A percentile compares a stretch with the other conserved stretches of the same genome.
phyloP scores from a whole-genome alignment of 2,329 filamentous ascomycete genomes.

The Chrysosporium keratinophilum region DNA sequence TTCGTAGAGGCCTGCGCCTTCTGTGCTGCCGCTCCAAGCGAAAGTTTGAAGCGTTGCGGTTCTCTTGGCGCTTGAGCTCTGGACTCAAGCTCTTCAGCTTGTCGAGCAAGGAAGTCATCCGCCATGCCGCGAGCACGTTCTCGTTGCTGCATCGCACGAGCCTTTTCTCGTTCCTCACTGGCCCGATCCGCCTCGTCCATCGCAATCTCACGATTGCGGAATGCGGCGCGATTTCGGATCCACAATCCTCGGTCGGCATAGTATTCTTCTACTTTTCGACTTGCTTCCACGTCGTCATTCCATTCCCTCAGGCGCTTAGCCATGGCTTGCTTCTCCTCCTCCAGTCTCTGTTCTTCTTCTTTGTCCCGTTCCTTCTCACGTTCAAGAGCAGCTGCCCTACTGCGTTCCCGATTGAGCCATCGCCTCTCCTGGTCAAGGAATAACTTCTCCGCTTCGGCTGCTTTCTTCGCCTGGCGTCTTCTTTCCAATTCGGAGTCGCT shows the following conservation, averaged over 20 bases:
- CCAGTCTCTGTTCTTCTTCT: constrained; percentile 57
- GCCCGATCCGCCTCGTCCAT: constrained; percentile 74
- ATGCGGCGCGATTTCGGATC: constrained; percentile 67
- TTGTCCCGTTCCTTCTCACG: constrained; percentile 72
- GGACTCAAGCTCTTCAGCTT: constrained; percentile 61
- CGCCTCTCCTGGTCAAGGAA: constrained; percentile 79
- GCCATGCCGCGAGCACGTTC: constrained; percentile 76
- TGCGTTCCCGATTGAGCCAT: constrained; percentile 82
- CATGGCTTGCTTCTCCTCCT: constrained; percentile 56
- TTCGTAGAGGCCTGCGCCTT: constrained; percentile 50
- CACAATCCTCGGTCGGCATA: constrained; percentile 78
- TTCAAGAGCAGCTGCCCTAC: constrained; percentile 71
- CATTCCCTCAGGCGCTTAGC: constrained; percentile 66
- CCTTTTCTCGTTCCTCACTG: constrained; percentile 64
- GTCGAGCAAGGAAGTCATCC: constrained; percentile 78
- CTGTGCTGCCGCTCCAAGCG: constrained; percentile 78
- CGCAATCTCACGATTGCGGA: constrained; percentile 61
- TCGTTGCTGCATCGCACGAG: constrained; percentile 57
- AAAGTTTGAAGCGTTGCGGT: constrained; percentile 81
- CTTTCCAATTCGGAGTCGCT: constrained; percentile 77
- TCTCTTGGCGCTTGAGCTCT: constrained; percentile 36
- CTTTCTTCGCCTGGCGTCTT: constrained; percentile 58
- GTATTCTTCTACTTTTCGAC: constrained; percentile 64
- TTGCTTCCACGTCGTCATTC: constrained; percentile 77
- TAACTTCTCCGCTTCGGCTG: constrained; percentile 65